A percentile compares a stretch with the other conserved stretches of the same genome.
phyloP scores from a whole-genome alignment of 2,329 filamentous ascomycete genomes.

The Calonectria ilicicola region DNA sequence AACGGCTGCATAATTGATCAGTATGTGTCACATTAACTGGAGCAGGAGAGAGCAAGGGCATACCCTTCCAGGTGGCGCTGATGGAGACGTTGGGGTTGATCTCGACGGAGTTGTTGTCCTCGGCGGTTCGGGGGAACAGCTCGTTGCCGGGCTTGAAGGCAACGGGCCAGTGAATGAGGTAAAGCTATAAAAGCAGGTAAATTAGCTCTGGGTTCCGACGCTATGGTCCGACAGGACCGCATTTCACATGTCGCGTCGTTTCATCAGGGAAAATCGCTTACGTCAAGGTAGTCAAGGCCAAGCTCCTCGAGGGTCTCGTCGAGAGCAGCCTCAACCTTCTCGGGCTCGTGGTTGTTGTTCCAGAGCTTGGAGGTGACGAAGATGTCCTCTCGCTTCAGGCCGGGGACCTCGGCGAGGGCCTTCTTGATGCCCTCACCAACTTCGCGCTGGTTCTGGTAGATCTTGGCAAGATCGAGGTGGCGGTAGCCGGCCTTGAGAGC shows the following conservation, averaged over 20 bases:
- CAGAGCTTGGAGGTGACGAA: slow-evolving; percentile 77
- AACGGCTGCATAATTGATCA: slow-evolving; percentile 49
- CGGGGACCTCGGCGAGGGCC: slow-evolving; percentile 59
- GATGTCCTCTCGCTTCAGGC: slow-evolving; percentile 66
- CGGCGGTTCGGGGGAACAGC: slow-evolving; percentile 57
- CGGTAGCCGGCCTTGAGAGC: slow-evolving; percentile 74
- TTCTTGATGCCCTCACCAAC: slow-evolving; percentile 67
- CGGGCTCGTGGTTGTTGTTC: slow-evolving; percentile 71
- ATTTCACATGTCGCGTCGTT: background rate
- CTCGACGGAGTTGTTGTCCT: slow-evolving; percentile 43
- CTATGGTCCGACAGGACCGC: background rate
- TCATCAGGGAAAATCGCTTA: background rate
- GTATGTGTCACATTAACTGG: background rate
- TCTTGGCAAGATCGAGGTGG: slow-evolving; percentile 66
- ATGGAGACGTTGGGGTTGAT: slow-evolving; percentile 59
- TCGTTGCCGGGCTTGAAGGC: slow-evolving; percentile 53
- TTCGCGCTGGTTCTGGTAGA: slow-evolving; percentile 75
- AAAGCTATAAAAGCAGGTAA: slow-evolving; percentile 53
- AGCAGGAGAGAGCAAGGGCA: background rate
- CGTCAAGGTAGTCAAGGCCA: slow-evolving; percentile 68
- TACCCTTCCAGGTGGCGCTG: slow-evolving; percentile 58
- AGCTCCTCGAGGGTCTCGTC: slow-evolving; percentile 68
- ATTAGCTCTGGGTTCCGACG: background rate
- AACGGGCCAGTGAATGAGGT: slow-evolving; percentile 74
- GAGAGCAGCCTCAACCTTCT: slow-evolving; percentile 67